phyloP scores from a whole-genome alignment of 2,329 filamentous ascomycete genomes.

The Phialophora tarda region DNA sequence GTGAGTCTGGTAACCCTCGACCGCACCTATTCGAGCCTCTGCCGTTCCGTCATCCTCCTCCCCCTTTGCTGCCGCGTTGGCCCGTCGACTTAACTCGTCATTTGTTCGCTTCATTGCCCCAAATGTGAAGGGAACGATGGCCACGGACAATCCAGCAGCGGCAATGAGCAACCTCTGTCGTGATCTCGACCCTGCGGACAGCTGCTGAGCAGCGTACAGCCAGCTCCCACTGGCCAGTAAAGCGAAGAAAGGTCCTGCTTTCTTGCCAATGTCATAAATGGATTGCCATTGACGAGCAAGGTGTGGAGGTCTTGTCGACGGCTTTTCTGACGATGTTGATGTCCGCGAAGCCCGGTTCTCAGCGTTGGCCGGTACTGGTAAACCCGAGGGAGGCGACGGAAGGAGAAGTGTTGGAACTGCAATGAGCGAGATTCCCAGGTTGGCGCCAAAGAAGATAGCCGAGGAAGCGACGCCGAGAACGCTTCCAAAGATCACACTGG shows the following conservation, averaged over 20 bases:
- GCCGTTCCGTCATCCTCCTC: conserved; percentile 19
- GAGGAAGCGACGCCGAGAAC: conserved; percentile 24
- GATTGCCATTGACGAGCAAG: conserved; percentile 28
- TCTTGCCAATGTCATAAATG: conserved; percentile 25
- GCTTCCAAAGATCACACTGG: conserved; percentile 7
- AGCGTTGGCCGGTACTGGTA: conserved; percentile 20
- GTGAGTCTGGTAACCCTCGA: conserved; percentile 25
- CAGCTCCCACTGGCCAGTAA: conserved; percentile 18
- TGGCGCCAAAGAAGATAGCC: conserved; percentile 25
- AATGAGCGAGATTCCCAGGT: conserved; percentile 20
- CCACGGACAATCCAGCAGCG: conserved; percentile 15
- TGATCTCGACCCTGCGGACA: conserved; percentile 6
- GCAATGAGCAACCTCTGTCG: conserved; percentile 21
- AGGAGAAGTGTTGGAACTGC: conserved; percentile 20
- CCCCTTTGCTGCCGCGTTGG: conserved; percentile 17
- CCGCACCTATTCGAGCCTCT: conserved; percentile 8
- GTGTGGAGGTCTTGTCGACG: conserved; percentile 18
- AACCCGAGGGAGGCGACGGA: conserved; percentile 13
- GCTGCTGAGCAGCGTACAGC: conserved; percentile 15
- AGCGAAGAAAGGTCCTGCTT: conserved; percentile 24
- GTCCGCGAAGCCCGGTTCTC: conserved; percentile 22
- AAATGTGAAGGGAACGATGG: conserved; percentile 27
- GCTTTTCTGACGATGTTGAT: conserved; percentile 15
- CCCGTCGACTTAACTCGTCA: conserved; percentile 23
- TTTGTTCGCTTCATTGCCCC: conserved; percentile 28